Base-by-base conservation (phyloP, 805 yeast genomes). In the Monosporozyma siamensis region DNA sequence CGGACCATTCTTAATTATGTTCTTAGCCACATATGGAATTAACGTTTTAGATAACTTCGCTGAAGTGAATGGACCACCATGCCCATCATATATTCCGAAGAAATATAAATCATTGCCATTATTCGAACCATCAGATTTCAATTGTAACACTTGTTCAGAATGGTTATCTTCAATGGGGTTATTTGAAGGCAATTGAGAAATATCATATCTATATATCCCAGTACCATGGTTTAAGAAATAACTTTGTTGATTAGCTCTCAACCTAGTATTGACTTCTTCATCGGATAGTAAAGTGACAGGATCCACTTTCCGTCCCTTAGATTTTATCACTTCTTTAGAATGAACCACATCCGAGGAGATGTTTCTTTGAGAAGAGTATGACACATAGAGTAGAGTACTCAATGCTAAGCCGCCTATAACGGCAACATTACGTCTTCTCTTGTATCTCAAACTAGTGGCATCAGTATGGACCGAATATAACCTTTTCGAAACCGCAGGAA, bases 71-170 rank as follows among this genome's bases (percentile, higher is more conserved):
- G 95, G 88, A 18, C 98, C 98, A 3, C 95, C 88, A 63, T 92
- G 98, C 10, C 98, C 98, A 63, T 92, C 98, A 59, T 82, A 90
- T 0, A 92, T 77, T 4, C 97, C 95, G 76, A 95, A 92, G 58
- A 92, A 87, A 74, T 84, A 82, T 83, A 96, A 82, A 61, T 90
- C 96, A 10, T 32, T 10, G 12, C 12, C 18, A 1, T 52, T 49
- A 65, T 71, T 52, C 6, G 66, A 53, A 61, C 72, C 69, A 5
- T 88, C 85, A 1, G 80, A 80, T 43, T 82, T 83, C 23, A 32
- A 9, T 32, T 32, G 35, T 7, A 83, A 75, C 27, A 84, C 77
- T 48, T 81, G 82, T 56, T 89, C 97, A 2, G 90, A 75, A 46
- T 92, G 76, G 55, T 86, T 95, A 59, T 92, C 98, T 60, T 92